Conservation (phyloP, 192 early-diverging fungal species). For the Dissophora ornata region DNA sequence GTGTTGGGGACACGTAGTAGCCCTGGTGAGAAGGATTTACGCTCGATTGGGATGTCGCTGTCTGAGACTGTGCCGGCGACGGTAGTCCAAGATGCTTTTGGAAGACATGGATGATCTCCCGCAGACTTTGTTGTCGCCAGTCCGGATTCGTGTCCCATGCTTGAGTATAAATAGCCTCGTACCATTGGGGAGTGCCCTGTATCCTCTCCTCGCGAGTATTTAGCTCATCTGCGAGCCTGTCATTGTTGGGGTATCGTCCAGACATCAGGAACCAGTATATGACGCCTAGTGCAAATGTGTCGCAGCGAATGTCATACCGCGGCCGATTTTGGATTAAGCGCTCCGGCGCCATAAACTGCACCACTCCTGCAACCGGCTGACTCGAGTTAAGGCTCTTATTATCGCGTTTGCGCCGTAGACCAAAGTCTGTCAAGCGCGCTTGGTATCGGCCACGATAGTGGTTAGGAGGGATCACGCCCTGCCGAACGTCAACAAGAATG, state of each 20-base stretch:
- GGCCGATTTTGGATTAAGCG: conserved; percentile 16
- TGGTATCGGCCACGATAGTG: conserved; percentile 4
- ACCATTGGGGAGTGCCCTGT: conserved; percentile 40
- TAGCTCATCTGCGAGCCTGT: neutral
- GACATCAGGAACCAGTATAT: conserved; percentile 33
- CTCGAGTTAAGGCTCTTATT: conserved; percentile 1
- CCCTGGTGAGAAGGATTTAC: conserved; percentile 12
- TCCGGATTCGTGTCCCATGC: conserved; percentile 36
- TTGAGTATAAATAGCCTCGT: conserved; percentile 19
- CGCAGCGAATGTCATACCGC: conserved; percentile 25
- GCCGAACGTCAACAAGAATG: conserved; percentile 19
- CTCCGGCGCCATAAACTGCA: conserved; percentile 36
- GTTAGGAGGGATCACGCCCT: neutral
- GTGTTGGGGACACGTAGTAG: neutral
- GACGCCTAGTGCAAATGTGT: conserved; percentile 29
- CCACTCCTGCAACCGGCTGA: conserved; percentile 28
- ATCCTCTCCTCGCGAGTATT: conserved; percentile 4
- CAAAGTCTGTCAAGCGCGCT: conserved; percentile 33
- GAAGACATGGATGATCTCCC: conserved; percentile 38
- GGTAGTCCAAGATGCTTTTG: conserved; percentile 31
- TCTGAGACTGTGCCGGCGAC: neutral
- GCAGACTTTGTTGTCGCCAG: conserved; percentile 23
- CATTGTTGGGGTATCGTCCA: conserved; percentile 26
- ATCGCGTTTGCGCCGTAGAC: conserved; percentile 23
- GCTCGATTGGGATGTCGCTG: conserved; percentile 7